Conservation (phyloP, 2,329 filamentous ascomycete genomes). For the Colletotrichum sojae region DNA sequence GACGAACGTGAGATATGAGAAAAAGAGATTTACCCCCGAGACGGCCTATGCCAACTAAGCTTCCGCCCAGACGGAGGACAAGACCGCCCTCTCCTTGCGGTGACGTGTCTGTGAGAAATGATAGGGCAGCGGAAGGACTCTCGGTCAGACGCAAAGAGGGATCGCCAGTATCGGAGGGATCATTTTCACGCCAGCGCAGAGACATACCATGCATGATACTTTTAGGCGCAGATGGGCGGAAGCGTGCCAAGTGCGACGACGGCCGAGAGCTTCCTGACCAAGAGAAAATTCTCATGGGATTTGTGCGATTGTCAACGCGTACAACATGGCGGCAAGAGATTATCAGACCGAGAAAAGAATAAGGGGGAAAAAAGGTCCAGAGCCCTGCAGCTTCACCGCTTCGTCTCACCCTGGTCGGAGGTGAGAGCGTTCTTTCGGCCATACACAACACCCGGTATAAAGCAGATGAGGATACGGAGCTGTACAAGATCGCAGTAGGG, state of each 20-base stretch:
- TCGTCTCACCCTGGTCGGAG: constrained; percentile 5
- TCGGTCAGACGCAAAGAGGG: not conserved
- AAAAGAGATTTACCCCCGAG: not conserved
- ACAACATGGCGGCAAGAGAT: not conserved
- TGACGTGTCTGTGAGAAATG: constrained; percentile 10
- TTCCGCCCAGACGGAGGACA: constrained; percentile 16
- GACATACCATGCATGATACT: constrained; percentile 11
- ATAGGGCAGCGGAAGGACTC: not conserved
- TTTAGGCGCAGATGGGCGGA: constrained; percentile 13
- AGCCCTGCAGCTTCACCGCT: constrained; percentile 32
- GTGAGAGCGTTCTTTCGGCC: not conserved
- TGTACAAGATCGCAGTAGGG: constrained; percentile 40
- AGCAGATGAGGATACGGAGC: constrained; percentile 26
- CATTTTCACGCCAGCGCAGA: not conserved
- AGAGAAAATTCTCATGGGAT: not conserved
- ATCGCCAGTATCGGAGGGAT: constrained; percentile 1
- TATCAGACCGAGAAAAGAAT: constrained; percentile 8
- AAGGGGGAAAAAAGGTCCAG: not conserved
- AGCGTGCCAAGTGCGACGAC: constrained; percentile 6
- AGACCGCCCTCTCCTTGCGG: not conserved
- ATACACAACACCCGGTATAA: constrained; percentile 8
- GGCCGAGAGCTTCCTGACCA: constrained; percentile 1
- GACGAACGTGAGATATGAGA: not conserved
- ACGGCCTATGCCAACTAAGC: constrained; percentile 10
- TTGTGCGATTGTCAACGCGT: constrained; percentile 5